A percentile compares a stretch with the other conserved stretches of the same genome.
These are phyloP conservation scores for Isoetes taiwanensis DNA, from an alignment of 75 land plant genomes.

Conservation along the genomic window DNA sequence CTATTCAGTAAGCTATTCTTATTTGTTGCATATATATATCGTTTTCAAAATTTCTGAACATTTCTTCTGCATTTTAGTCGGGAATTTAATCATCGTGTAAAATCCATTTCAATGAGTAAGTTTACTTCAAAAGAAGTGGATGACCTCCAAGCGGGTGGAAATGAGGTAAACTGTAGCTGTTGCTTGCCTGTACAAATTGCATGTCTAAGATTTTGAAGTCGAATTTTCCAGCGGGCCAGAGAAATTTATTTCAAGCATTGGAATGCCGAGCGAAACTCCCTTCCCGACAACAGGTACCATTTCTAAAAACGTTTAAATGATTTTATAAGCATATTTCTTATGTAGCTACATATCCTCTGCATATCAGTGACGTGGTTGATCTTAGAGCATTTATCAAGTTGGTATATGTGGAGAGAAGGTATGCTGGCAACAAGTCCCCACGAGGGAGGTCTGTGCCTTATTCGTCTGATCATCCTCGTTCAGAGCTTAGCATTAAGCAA, in stretches of 20 bases:
- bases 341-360: no score
- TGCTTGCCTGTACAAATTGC: no score
- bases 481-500: no score
- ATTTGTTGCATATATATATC: no score
- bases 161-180: constrained; percentile 61
- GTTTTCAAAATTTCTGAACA: no score
- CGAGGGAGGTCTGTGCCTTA: no score
- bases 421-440: constrained; percentile 53
- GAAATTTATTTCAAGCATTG: constrained; percentile 67
- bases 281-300: constrained; percentile 94
- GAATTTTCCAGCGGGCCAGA: constrained; percentile 41
- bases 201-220: not conserved
- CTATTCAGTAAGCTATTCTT: constrained; percentile 98
- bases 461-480: no score
- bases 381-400: constrained; percentile 80
- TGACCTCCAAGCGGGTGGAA: constrained; percentile 77
- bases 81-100: constrained; percentile 93
- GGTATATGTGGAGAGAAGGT: constrained; percentile 87
- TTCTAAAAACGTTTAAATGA: no score
- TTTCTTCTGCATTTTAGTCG: constrained; percentile 35
- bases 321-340: no score
- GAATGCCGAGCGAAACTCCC: constrained; percentile 53
- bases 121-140: constrained; percentile 79
- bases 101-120: constrained; percentile 95
- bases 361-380: constrained; percentile 52